Conservation (phyloP, 2,329 filamentous ascomycete genomes). For the Aspergillus sp. region DNA sequence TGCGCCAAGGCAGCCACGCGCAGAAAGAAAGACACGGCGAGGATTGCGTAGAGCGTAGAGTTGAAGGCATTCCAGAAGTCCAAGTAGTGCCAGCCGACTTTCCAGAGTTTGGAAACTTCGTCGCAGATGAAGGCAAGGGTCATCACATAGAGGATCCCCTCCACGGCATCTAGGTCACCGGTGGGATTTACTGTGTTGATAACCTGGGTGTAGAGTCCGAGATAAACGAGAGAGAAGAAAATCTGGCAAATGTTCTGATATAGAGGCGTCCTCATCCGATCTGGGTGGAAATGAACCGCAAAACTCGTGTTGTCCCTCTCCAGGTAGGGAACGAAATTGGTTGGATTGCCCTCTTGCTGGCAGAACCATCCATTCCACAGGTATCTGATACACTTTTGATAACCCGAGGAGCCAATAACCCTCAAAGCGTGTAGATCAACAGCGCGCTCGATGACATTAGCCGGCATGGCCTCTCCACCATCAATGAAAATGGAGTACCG, state of each 20-base stretch:
- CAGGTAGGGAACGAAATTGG: slow-evolving; percentile 85
- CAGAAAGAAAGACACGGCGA: slow-evolving; percentile 75
- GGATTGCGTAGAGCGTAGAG: slow-evolving; percentile 73
- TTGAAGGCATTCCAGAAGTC: slow-evolving; percentile 99
- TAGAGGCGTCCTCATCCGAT: slow-evolving; percentile 86
- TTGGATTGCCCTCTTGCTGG: slow-evolving; percentile 90
- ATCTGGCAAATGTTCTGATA: slow-evolving; percentile 94
- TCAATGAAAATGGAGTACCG: slow-evolving; percentile 81
- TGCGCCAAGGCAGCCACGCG: slow-evolving; percentile 77
- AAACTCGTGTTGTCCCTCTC: slow-evolving; percentile 77
- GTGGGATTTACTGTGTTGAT: slow-evolving; percentile 91
- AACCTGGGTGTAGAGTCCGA: slow-evolving; percentile 81
- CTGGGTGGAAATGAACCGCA: slow-evolving; percentile 82
- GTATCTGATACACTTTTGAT: slow-evolving; percentile 91
- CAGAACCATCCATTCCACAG: slow-evolving; percentile 96
- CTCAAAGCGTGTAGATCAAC: slow-evolving; percentile 88
- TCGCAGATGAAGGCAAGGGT: slow-evolving; percentile 89
- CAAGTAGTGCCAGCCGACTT: slow-evolving; percentile 86
- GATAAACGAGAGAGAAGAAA: slow-evolving; percentile 77
- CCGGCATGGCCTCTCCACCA: slow-evolving; percentile 69
- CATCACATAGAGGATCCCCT: slow-evolving; percentile 85
- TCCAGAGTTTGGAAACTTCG: slow-evolving; percentile 86
- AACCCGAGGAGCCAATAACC: slow-evolving; percentile 88
- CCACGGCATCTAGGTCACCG: slow-evolving; percentile 81
- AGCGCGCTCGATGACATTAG: slow-evolving; percentile 89